Evolutionary conservation across 805 yeast species (phyloP).

Genomic region (Yamadazyma insecticola): DNA sequence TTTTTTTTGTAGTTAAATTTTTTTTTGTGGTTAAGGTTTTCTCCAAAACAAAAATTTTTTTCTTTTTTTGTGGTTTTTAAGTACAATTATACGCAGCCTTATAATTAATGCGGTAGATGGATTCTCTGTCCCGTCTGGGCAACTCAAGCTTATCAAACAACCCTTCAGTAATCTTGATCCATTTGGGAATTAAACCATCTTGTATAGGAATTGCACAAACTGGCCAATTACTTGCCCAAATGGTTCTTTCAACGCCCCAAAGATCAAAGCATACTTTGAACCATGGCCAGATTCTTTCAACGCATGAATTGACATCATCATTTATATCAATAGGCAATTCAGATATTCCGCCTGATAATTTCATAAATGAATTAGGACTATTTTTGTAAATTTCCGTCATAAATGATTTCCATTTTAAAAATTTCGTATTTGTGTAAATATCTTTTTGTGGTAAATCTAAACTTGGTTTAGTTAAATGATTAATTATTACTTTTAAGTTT

Average conservation of each 20-base stretch:
- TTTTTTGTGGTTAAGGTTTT: too few relatives aligned
- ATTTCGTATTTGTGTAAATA: too few relatives aligned
- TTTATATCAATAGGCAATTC: constrained; percentile 23
- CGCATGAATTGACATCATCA: constrained; percentile 11
- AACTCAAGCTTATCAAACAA: constrained; percentile 13
- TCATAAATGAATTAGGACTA: constrained; percentile 25
- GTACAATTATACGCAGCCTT: constrained; percentile 14
- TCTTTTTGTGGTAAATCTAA: constrained; percentile 9
- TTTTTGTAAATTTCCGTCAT: constrained; percentile 15
- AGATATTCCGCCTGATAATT: constrained; percentile 39
- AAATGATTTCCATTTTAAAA: constrained; percentile 14
- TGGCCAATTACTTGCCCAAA: constrained; percentile 47
- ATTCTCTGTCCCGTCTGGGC: constrained; percentile 7
- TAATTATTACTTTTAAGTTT: constrained; percentile 27
- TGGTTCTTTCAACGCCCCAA: constrained; percentile 24
- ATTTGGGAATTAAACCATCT: constrained; percentile 13
- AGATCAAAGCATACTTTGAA: constrained; percentile 21
- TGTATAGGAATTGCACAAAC: constrained; percentile 24
- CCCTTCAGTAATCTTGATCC: constrained; percentile 17
- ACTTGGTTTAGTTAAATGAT: constrained; percentile 42
- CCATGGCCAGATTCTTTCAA: constrained; percentile 26
- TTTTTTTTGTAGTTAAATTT: too few relatives aligned
- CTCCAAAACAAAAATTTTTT: too few relatives aligned
- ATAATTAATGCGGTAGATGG: constrained; percentile 15
- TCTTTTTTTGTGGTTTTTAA: too few relatives aligned